Percentiles rank a stretch among this genome's conserved stretches.
Conservation (phyloP, 116 monocot species). For the Dioscorea cayenensis region DNA sequence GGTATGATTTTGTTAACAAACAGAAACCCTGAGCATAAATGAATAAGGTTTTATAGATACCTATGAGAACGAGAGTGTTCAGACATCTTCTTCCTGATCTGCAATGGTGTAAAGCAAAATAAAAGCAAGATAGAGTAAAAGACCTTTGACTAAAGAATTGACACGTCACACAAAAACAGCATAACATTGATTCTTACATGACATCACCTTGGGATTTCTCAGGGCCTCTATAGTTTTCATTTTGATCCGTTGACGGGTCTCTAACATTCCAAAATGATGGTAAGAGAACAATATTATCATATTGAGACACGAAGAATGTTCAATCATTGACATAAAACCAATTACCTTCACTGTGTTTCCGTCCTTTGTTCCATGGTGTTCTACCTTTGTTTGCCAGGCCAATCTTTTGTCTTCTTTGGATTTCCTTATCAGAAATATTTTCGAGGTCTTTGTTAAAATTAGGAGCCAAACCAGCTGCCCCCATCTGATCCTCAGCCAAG, state of each 20-base stretch:
- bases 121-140: background rate
- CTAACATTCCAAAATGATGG: constrained; percentile 24
- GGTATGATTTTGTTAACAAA: background rate
- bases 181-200: constrained; percentile 67
- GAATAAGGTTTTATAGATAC: constrained; percentile 16
- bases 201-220: constrained; percentile 98
- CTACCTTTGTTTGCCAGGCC: constrained; percentile 81
- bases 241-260: constrained; percentile 70
- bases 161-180: background rate
- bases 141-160: background rate
- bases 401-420: constrained; percentile 75
- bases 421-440: constrained; percentile 28
- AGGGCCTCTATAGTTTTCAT: constrained; percentile 75
- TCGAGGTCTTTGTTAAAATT: background rate
- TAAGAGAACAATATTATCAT: constrained; percentile 3
- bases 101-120: constrained; percentile 14
- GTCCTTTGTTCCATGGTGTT: constrained; percentile 91
- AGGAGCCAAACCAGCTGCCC: background rate
- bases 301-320: background rate
- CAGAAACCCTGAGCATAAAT: background rate
- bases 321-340: background rate
- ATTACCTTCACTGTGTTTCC: constrained; percentile 61
- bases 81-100: constrained; percentile 81
- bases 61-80: constrained; percentile 56
- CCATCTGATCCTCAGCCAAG: background rate